phyloP scores from a whole-genome alignment of 768 basidiomycete species.

The Kwoniella newhampshirensis region DNA sequence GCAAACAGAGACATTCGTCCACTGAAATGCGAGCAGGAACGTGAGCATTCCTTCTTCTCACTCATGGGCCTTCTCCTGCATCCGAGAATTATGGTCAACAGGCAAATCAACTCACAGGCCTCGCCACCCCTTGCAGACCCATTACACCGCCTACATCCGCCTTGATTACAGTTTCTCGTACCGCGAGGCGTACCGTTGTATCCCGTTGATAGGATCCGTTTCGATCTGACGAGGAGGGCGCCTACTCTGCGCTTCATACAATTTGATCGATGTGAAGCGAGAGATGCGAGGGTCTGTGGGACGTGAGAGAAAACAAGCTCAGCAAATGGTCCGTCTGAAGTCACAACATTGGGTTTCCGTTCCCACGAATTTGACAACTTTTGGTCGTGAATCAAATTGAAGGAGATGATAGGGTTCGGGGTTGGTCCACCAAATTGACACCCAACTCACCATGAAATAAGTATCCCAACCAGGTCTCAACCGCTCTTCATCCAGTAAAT shows the following conservation, averaged over 20 bases:
- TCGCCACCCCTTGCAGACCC: conserved; percentile 58
- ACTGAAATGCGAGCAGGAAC: conserved; percentile 41
- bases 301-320: no score
- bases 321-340: no score
- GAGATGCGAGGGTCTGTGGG: conserved; percentile 74
- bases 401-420: no score
- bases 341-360: no score
- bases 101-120: conserved; percentile 41
- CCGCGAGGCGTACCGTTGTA: conserved; percentile 97
- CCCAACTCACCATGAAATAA: conserved; percentile 89
- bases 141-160: conserved; percentile 80
- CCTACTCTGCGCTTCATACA: conserved; percentile 98
- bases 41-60: no score
- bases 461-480: conserved; percentile 89
- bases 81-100: background rate
- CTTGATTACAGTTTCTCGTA: conserved; percentile 82
- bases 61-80: no score
- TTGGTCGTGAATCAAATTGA: no score
- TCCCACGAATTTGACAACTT: no score
- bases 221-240: conserved; percentile 78
- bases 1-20: conserved; percentile 86
- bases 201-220: conserved; percentile 57
- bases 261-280: conserved; percentile 80
- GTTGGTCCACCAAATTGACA: no score
- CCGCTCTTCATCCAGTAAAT: conserved; percentile 70